Evolutionary conservation across 2,329 filamentous ascomycete genomes (phyloP), one percentile per base, ranked within the genome.

Genomic region (Stachybotrys chlorohalonatus): DNA sequence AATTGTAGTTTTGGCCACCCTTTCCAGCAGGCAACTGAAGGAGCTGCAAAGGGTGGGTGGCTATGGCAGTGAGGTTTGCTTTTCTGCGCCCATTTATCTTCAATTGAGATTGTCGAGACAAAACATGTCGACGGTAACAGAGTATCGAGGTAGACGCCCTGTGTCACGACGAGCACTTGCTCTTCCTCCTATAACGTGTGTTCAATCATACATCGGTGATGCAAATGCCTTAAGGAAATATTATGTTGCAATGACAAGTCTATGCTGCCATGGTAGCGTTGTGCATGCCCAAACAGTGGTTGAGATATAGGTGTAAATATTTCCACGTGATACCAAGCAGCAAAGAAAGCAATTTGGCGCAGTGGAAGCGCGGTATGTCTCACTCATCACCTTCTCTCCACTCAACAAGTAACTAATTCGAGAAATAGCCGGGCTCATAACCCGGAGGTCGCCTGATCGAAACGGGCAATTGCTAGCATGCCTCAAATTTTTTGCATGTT

Each of bases 401-500:
- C 7, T 31, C 30, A 51, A 11, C 49, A 53, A 24, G 15, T 54
- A 15, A 39, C 52, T 56, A 56, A 56, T 45, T 48, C 48, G 6
- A 13, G 39, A 24, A 31, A 39, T 39, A 55, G 58, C 60, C 60
- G 60, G 60, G 60, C 60, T 62, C 60, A 62, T 63, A 64, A 64
- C 62, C 62, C 62, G 62, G 62, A 64, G 62, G 62, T 59, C 61
- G 56, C 57, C 62, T 59, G 62, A 64, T 64, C 62, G 62, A 64
- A 64, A 63, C 62, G 62, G 31, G 49, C 49, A 51, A 51, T 51
- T 51, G 49, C 49, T 51, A 51, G 49, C 49, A 51, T 31, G 36
- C 36, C 36, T 42, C 36, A 42, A 51, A 48, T 48, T 36, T 32
- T 36, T 51, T 36, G 36, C 13, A 42, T 42, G 13, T 42, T 42